Base-by-base conservation (phyloP, 2,329 filamentous ascomycete genomes). In the Microsporum ferrugineum region DNA sequence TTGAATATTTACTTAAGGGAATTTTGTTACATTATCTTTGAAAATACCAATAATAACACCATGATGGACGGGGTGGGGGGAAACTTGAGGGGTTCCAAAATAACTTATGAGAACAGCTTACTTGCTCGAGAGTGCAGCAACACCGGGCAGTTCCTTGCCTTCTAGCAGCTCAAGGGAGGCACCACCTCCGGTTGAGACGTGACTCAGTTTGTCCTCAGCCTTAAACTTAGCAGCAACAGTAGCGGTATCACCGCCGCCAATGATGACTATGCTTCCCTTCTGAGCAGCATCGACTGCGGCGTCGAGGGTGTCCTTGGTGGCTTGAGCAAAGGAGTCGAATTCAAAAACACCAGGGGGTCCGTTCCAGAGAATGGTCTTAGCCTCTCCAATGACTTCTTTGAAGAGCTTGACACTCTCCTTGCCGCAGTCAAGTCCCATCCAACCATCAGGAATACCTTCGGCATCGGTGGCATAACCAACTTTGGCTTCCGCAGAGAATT, bases 341-440 rank as follows among this genome's bases (percentile, higher is more conserved):
- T 99, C 94, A 71, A 99, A 99, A 68, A 99, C 94, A 76, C 94
- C 94, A 14, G 92, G 86, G 60, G 94, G 94, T 61, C 94, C 94
- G 81, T 99, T 99, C 94, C 94, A 99, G 66, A 99, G 88, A 75
- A 99, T 96, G 61, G 94, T 99, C 83, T 96, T 86, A 66, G 92
- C 85, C 71, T 92, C 86, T 67, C 82, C 81, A 68, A 99, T 97
- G 68, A 91, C 86, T 73, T 87, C 80, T 81, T 92, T 85, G 86
- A 88, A 97, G 61, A 95, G 83, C 79, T 91, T 84, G 71, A 95
- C 82, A 67, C 87, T 91, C 86, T 96, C 86, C 66, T 87, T 83
- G 62, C 94, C 94, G 73, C 90, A 94, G 79, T 99, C 94, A 57
- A 99, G 87, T 73, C 94, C 94, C 89, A 96, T 91, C 90, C 88